These are phyloP conservation scores for Beta lomatogona DNA, from an alignment of 179 eudicot species.

Conservation along the genomic window DNA sequence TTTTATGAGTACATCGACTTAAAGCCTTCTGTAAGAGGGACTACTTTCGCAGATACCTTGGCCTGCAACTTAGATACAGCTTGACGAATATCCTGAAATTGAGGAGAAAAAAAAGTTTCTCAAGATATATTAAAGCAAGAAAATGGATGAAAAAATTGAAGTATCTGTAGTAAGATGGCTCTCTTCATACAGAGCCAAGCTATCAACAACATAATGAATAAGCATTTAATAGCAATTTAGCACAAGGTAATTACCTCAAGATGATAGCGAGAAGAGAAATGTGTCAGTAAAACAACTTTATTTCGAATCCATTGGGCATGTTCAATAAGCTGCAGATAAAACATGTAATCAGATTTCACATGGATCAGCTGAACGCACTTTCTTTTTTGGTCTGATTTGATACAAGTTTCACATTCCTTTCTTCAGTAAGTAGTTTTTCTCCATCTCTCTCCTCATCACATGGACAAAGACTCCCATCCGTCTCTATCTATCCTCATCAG, in stretches of 20 bases:
- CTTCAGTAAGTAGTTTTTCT: neutral
- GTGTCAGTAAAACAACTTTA: slow-evolving; percentile 74
- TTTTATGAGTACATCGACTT: slow-evolving; percentile 53
- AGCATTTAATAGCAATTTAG: neutral
- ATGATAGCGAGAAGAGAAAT: slow-evolving; percentile 88
- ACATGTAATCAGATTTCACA: slow-evolving; percentile 16
- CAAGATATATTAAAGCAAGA: neutral
- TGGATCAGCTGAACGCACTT: neutral
- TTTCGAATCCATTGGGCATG: slow-evolving; percentile 91
- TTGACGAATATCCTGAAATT: slow-evolving; percentile 74
- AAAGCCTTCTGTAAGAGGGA: slow-evolving; percentile 85
- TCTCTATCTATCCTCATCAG: no score
- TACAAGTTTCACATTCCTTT: neutral
- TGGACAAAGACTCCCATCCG: neutral
- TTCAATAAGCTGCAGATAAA: slow-evolving; percentile 64
- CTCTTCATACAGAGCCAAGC: neutral
- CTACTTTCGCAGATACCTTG: slow-evolving; percentile 85
- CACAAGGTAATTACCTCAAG: slow-evolving; percentile 59
- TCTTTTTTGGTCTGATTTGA: neutral
- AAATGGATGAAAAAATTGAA: neutral
- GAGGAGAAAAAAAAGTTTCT: neutral
- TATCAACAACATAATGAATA: neutral
- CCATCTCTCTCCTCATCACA: neutral
- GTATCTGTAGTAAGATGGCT: neutral
- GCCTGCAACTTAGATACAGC: slow-evolving; percentile 82